These are phyloP conservation scores for Suillus subaureus DNA, from an alignment of 768 basidiomycete genomes.

Conservation along the genomic window DNA sequence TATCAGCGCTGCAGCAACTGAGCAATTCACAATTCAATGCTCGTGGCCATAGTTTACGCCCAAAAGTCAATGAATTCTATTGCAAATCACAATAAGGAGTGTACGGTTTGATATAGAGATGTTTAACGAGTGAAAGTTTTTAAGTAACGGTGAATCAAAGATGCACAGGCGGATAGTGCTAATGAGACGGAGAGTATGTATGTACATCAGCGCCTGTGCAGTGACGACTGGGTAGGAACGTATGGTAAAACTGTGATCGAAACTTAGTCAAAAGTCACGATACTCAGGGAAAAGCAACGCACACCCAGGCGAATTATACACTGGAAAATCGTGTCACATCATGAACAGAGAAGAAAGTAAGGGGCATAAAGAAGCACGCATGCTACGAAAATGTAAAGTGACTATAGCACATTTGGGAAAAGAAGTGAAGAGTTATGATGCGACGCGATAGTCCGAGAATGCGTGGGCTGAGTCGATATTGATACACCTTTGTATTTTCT, in stretches of 20 bases:
- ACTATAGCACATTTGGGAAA: conserved; percentile 27
- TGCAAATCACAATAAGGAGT: conserved; percentile 28
- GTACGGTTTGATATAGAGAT: conserved; percentile 24
- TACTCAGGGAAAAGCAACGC: conserved; percentile 8
- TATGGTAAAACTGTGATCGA: conserved; percentile 20
- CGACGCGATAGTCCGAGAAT: conserved; percentile 34
- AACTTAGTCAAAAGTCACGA: conserved; percentile 12
- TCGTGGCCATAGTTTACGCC: neutral
- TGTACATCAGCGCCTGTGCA: conserved; percentile 20
- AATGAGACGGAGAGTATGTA: conserved; percentile 27
- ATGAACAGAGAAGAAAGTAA: conserved; percentile 28
- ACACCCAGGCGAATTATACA: conserved; percentile 30
- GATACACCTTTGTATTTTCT: conserved; percentile 26
- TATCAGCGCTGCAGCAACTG: neutral
- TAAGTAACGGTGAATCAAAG: conserved; percentile 10
- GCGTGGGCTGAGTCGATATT: conserved; percentile 33
- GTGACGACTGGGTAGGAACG: conserved; percentile 24
- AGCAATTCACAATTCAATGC: neutral
- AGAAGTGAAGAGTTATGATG: conserved; percentile 27
- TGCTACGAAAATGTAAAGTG: conserved; percentile 1
- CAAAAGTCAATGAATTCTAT: conserved; percentile 21
- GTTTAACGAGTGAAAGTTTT: conserved; percentile 29
- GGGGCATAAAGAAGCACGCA: neutral
- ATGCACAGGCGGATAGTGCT: conserved; percentile 12
- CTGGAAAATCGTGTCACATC: conserved; percentile 36